Evolutionary conservation across 2,329 filamentous ascomycete species (phyloP), one percentile per base, ranked within the genome.

Genomic region (Cytospora leucostoma): DNA sequence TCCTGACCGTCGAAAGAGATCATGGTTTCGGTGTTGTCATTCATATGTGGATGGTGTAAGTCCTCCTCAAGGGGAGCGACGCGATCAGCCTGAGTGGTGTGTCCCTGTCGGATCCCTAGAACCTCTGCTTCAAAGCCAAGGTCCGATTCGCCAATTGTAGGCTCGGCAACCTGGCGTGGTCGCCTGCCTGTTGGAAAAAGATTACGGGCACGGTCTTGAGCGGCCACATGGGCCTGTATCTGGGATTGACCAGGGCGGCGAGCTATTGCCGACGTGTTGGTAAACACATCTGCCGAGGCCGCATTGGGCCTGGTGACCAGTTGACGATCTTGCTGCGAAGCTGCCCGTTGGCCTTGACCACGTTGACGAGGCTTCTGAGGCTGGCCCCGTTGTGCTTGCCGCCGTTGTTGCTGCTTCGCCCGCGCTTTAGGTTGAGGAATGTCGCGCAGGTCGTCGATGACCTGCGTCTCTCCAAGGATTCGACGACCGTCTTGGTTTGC

Each of bases 61-160:
- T 13, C 11, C 1, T 10, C 6, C 10, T 33, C 13, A 2, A 32
- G 52, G 1, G 11, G 8, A 2, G 38, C 2, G 1, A n/a, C 32
- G 15, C 5, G 8, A 2, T 33, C n/a, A 13, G n/a, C 1, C 8
- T 49, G 8, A 19, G 19, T 32, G 13, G 15, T 17, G 19, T 13
- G 52, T 47, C 59, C 38, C 32, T 51, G 51, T 8, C 33, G 51
- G 4, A 61, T 37, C 1, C 59, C 59, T 5, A 61, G 51, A 2
- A 61, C 59, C 13, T 61, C 59, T 0, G 59, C 59, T 35, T 61
- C 59, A 21, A 61, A 61, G 33, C 59, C 59, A n/a, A 61, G 27
- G 6, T 61, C 59, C n/a, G 51, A 61, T 7, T 61, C 59, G 8
- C 37, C 51, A 19, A 47, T 33, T 8, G 47, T 6, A 37, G 59